These are phyloP conservation scores for Tylopilus orsonianus DNA, from an alignment of 1,284 basidiomycete genomes.

Conservation along the genomic window DNA sequence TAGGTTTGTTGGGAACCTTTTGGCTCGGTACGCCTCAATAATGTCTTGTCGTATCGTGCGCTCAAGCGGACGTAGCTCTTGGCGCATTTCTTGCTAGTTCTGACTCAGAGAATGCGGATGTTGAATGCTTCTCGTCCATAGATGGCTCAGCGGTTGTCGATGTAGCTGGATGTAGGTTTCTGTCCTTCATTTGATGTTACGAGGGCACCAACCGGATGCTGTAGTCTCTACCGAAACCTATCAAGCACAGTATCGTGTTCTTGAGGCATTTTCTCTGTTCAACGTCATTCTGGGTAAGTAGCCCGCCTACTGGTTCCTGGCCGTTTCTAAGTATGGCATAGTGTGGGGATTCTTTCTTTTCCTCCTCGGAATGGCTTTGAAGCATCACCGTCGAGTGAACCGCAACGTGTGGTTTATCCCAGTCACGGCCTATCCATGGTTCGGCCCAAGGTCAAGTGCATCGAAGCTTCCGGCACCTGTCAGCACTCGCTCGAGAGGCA, in stretches of 20 bases:
- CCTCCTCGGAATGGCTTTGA: constrained; percentile 62
- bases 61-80: constrained; percentile 49
- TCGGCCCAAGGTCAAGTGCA: constrained; percentile 43
- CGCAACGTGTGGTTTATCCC: constrained; percentile 72
- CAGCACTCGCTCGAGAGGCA: constrained; percentile 34
- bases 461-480: constrained; percentile 36
- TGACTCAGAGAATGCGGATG: constrained; percentile 71
- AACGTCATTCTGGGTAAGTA: constrained; percentile 67
- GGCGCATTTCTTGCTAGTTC: constrained; percentile 71
- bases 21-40: constrained; percentile 63
- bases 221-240: constrained; percentile 68
- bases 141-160: constrained; percentile 53
- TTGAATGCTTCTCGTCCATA: constrained; percentile 71
- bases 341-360: constrained; percentile 62
- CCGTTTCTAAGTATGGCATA: constrained; percentile 33
- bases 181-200: neutral
- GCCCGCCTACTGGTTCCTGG: constrained; percentile 9
- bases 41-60: constrained; percentile 8
- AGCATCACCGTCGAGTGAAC: constrained; percentile 63
- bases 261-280: constrained; percentile 75
- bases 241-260: constrained; percentile 78
- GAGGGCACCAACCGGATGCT: neutral
- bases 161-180: constrained; percentile 56
- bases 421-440: constrained; percentile 73
- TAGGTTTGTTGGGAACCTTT: constrained; percentile 70